phyloP scores from a whole-genome alignment of 495 filamentous ascomycete genomes.

The Aspergillus hancockii region DNA sequence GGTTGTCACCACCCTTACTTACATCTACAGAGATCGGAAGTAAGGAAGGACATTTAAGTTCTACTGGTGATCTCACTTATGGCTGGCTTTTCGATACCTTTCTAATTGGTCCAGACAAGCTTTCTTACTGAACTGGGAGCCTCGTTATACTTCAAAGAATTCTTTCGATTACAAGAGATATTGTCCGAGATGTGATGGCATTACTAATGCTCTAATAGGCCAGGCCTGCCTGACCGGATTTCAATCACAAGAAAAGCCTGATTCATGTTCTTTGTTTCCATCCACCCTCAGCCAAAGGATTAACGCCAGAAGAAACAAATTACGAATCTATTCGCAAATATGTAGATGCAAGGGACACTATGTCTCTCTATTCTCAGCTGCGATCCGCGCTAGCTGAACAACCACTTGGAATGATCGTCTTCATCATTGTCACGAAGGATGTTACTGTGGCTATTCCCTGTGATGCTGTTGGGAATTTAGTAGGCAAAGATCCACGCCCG shows the following conservation, averaged over 20 bases:
- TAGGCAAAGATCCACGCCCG: not conserved
- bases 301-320: not conserved
- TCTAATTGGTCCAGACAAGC: not conserved
- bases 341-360: slow-evolving; percentile 10
- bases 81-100: not conserved
- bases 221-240: slow-evolving; percentile 10
- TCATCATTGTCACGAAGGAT: slow-evolving; percentile 26
- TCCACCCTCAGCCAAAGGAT: not conserved
- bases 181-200: not conserved
- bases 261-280: not conserved
- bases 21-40: not conserved
- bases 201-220: not conserved
- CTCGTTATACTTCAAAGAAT: not conserved
- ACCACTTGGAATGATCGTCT: slow-evolving; percentile 16
- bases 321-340: slow-evolving; percentile 2
- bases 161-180: not conserved
- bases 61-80: not conserved
- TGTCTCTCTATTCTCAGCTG: not conserved
- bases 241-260: not conserved
- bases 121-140: not conserved
- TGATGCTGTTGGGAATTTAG: not conserved
- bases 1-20: not conserved
- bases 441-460: slow-evolving; percentile 11
- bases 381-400: not conserved
- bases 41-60: not conserved